Conservation (phyloP, 495 filamentous ascomycete genomes). For the Penicillium longicatenatum region DNA sequence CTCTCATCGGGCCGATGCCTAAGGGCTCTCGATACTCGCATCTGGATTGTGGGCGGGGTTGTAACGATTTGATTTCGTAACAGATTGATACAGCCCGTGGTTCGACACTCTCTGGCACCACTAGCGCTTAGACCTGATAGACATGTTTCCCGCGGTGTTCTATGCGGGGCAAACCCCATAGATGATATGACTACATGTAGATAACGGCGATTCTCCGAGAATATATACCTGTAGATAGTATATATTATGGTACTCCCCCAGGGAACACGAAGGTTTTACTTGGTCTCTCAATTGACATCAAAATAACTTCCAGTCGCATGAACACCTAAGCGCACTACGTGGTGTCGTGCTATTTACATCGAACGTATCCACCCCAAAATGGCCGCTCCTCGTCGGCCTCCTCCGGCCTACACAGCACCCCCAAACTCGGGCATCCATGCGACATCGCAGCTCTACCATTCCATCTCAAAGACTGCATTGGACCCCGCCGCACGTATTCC, state of each 20-base stretch:
- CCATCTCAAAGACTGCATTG: conserved; percentile 42
- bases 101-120: background rate
- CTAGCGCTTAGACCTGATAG: background rate
- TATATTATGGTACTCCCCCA: background rate
- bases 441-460: conserved; percentile 39
- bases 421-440: conserved; percentile 40
- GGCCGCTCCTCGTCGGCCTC: conserved; percentile 38
- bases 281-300: background rate
- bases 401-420: conserved; percentile 45
- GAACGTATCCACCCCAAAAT: conserved; percentile 16
- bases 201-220: background rate
- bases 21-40: background rate
- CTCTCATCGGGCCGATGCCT: conserved; percentile 15
- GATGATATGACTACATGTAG: background rate
- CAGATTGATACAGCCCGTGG: background rate
- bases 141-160: background rate
- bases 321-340: background rate
- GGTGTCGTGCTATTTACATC: background rate
- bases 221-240: background rate
- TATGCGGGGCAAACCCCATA: background rate
- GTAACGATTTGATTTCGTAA: background rate
- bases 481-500: conserved; percentile 32
- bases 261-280: background rate
- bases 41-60: background rate
- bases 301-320: background rate